Conservation (phyloP, 2,329 filamentous ascomycete genomes). For the Sclerotinia glacialis region DNA sequence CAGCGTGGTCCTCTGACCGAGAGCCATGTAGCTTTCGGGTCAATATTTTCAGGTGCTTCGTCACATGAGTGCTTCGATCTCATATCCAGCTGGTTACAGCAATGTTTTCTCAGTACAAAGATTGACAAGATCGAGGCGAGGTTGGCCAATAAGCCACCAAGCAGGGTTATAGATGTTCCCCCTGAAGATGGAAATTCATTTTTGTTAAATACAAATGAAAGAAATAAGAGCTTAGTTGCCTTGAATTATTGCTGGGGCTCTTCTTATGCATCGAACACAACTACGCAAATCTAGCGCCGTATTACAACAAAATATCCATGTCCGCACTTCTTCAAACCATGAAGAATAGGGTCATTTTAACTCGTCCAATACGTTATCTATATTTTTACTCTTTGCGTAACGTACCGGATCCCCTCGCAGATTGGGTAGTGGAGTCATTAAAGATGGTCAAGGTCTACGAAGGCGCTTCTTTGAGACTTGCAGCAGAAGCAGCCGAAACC, state of each 20-base stretch:
- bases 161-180: not conserved
- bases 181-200: accelerated
- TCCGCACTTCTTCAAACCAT: not conserved
- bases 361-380: not conserved
- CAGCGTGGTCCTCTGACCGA: not conserved
- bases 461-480: not conserved
- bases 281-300: accelerated
- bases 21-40: not conserved
- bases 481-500: not conserved
- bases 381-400: not conserved
- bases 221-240: not conserved
- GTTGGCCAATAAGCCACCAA: not conserved
- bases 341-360: accelerated
- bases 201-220: not conserved
- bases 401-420: not conserved
- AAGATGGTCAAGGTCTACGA: not conserved
- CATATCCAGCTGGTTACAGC: not conserved
- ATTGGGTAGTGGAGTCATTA: not conserved
- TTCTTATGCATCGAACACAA: not conserved
- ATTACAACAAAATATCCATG: not conserved
- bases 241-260: not conserved
- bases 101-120: not conserved
- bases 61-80: too few relatives aligned
- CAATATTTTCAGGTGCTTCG: not conserved
- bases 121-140: accelerated